Base-by-base conservation (phyloP, 169 alveolate genomes). In the Plasmodium gonderi region DNA sequence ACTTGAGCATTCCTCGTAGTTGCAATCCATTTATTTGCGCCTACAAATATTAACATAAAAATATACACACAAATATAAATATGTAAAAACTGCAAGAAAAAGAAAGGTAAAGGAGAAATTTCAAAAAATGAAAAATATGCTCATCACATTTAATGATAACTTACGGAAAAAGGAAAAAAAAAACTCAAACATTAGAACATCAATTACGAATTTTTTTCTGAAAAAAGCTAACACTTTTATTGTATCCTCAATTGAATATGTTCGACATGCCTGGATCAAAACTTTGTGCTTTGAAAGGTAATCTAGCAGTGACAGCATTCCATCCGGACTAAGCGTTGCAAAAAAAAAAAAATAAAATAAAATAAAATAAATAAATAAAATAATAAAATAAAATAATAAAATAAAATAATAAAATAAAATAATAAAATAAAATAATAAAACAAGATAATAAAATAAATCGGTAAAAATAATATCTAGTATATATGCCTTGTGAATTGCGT, bases 111-210 rank as follows among this genome's bases (percentile, higher is more conserved):
- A 47, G 14, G 51, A 0, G 5, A 42, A 80, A 3, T 40, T 12
- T 33, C 3, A 5, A 33, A 26, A 20, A 20, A 29, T 29, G 36
- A 9, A 36, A 36, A 75, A 38, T 75, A 75, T 36, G 36, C 81
- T n/a, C 45, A 23, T 42, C 67, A 3, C 20, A 40, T 76, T 40
- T 17, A 33, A n/a, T 29, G 29, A 64, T 26, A 29, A 54, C 92
- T 85, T 85, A 75, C 92, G 29, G 42, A 85, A 85, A 85, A 75
- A 85, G 49, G 79, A 51, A 75, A 75, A 75, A 44, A 85, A 75
- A 38, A 85, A 85, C 67, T 85, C 92, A 60, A 75, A 85, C 87
- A 85, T 85, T 85, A 85, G 29, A 23, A 75, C 47, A 78, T 85
- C 38, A 1, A 54, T 38, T 60, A 38, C 87, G 79, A 85, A 85